Base-by-base conservation (phyloP, 176 grass and related monocot genomes). In the Aegilops tauschii region DNA sequence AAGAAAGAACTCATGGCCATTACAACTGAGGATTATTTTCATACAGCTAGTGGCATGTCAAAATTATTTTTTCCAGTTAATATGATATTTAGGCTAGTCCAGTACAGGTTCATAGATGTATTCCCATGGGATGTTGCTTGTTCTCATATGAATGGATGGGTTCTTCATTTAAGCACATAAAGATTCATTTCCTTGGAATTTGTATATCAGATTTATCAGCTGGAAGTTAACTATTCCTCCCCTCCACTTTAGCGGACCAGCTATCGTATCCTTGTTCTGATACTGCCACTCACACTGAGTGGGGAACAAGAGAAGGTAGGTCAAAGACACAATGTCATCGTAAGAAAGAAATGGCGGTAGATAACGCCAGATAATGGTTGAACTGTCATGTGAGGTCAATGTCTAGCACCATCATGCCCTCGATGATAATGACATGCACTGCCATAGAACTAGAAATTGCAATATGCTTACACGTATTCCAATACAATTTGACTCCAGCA, bases 261-360 rank as follows among this genome's bases (percentile, higher is more conserved):
- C 32, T 79, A 61, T 59, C 20, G 6, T 79, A 52, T 83, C 56
- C 56, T 65, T 65, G 64, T 64, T 39, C 39, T 63, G 54, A 74
- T 75, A 45, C 36, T 27, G 65, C 79, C 74, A 78, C 50, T 9
- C 11, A 8, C 52, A 37, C 35, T 58, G 10, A 70, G 88, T 70
- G 14, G 50, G 88, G 65, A 25, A 80, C 16, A 81, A 34, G 87
- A 80, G 67, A 91, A 69, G 61, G 39, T 65, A 76, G 76, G 44
- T 76, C 76, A 80, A 87, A 56, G 21, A 23, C 47, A 61, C 12
- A 77, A 45, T 50, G 25, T 31, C 45, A 52, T 31, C 6, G 25
- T 76, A 76, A 49, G 28, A 75, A 23, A 76, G 17, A 49, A 74
- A 49, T 6, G 25, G 20, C 9, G 21, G 8, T 31, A 54, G 16